Conservation (phyloP, 305 asterid species). For the Fraxinus sp. region DNA sequence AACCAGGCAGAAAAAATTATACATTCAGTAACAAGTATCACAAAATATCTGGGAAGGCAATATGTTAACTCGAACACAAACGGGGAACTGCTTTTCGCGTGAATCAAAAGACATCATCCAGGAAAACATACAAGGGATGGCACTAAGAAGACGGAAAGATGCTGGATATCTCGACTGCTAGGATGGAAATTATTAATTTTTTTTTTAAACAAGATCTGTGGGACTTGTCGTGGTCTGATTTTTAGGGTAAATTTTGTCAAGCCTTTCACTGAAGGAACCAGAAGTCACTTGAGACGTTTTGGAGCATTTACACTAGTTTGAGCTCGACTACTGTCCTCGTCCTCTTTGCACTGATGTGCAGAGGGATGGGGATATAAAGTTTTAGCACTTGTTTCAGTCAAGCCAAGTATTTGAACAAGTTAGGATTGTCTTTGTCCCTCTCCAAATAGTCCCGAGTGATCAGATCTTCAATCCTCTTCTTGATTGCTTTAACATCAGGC, state of each 20-base stretch:
- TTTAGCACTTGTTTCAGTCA: constrained; percentile 30
- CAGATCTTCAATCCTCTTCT: constrained; percentile 94
- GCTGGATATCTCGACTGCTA: constrained; percentile 20
- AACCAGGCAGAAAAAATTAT: background rate
- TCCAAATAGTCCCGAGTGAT: constrained; percentile 89
- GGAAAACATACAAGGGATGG: background rate
- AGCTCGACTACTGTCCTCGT: constrained; percentile 11
- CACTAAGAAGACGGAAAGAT: constrained; percentile 2
- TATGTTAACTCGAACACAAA: background rate
- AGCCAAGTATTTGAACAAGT: constrained; percentile 87
- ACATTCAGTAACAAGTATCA: background rate
- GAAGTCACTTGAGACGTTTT: constrained; percentile 17
- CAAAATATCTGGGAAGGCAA: background rate
- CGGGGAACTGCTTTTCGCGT: background rate
- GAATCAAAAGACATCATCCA: background rate
- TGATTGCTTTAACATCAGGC: constrained; percentile 96
- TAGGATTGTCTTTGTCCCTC: constrained; percentile 89
- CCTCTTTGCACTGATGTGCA: constrained; percentile 5
- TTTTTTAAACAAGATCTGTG: background rate
- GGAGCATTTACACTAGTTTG: constrained; percentile 26
- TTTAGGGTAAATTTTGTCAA: background rate
- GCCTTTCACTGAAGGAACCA: constrained; percentile 10
- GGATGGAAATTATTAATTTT: background rate
- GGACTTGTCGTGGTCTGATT: background rate
- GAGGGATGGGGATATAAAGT: background rate